phyloP scores from a whole-genome alignment of 176 grass and related monocot genomes.

The Cymbopogon citratus region DNA sequence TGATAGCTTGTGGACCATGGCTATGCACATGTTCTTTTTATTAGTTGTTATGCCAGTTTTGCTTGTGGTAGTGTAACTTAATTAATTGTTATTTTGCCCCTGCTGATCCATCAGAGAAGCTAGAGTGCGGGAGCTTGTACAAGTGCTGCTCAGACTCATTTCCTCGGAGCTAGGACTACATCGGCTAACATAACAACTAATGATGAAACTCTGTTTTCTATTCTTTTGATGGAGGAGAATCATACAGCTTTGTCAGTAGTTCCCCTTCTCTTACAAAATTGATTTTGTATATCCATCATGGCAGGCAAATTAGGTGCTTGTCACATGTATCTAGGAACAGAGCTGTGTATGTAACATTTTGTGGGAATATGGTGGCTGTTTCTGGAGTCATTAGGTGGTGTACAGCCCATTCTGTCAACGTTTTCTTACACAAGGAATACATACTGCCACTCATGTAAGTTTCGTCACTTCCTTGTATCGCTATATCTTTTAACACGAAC shows the following conservation, averaged over 20 bases:
- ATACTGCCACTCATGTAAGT: slow-evolving; percentile 6
- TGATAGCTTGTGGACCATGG: background rate
- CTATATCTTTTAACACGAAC: background rate
- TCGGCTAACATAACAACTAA: slow-evolving; percentile 49
- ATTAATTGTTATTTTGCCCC: slow-evolving; percentile 9
- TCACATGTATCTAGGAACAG: slow-evolving; percentile 29
- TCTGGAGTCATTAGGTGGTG: slow-evolving; percentile 26
- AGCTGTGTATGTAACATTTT: slow-evolving; percentile 49
- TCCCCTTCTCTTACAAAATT: slow-evolving; percentile 12
- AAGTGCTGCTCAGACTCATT: slow-evolving; percentile 73
- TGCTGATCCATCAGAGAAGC: slow-evolving; percentile 59
- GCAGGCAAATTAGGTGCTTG: background rate
- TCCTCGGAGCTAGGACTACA: slow-evolving; percentile 66
- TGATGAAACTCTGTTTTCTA: slow-evolving; percentile 7
- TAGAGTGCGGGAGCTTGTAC: slow-evolving; percentile 87
- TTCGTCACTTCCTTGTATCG: background rate
- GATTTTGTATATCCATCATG: slow-evolving; percentile 24
- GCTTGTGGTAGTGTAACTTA: background rate
- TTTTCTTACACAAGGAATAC: slow-evolving; percentile 20
- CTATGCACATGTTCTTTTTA: background rate
- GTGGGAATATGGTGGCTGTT: slow-evolving; percentile 12
- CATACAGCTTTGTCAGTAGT: slow-evolving; percentile 19
- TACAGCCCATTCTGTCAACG: background rate
- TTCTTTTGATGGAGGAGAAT: slow-evolving; percentile 29
- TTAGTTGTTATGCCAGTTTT: slow-evolving; percentile 6